Evolutionary conservation across 192 early-diverging fungal species (phyloP), one percentile per base, ranked within the genome.

Genomic region (Umbelopsis vinacea): DNA sequence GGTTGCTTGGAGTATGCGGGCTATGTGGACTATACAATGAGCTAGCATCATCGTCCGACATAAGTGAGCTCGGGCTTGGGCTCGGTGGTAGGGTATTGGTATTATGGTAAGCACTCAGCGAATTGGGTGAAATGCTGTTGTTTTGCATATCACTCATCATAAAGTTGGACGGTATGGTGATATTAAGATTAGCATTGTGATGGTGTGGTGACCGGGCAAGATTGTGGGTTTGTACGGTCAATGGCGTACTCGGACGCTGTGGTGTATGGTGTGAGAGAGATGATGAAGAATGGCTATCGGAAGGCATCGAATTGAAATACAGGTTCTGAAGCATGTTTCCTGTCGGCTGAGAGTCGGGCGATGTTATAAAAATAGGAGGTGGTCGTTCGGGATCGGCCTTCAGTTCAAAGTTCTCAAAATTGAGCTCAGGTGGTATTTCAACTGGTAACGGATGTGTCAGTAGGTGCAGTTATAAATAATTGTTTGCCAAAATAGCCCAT

Each of bases 281-380:
- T 46, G 46, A 47, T 22, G 35, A 72, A 53, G 19, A 19, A 23
- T 26, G 77, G 71, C n/a, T 68, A 74, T 40, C 76, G 47, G 17
- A 66, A 29, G 69, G 23, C 67, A 76, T 26, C 69, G 76, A 29
- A 77, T 66, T 54, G 79, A 73, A 68, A 55, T 70, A 47, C 72
- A 53, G 9, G 74, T 75, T n/a, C 78, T 74, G 71, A 74, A 72
- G 63, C 76, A 73, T 46, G 79, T 69, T 47, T 77, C 57, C 45
- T 24, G 84, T 76, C n/a, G 80, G 52, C 19, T 40, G 22, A 48
- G 60, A 81, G 52, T 86, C 87, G 6, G 85, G 85, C 15, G 84
- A 83, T 22, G 87, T 88, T 66, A 88, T 87, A 47, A 83, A 85
- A 67, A 83, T 85, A 6, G 84, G 81, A 17, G 84, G 57, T 79